These are phyloP conservation scores for Sporothrix variecibatus DNA, from an alignment of 2,329 filamentous ascomycete genomes.

Conservation along the genomic window DNA sequence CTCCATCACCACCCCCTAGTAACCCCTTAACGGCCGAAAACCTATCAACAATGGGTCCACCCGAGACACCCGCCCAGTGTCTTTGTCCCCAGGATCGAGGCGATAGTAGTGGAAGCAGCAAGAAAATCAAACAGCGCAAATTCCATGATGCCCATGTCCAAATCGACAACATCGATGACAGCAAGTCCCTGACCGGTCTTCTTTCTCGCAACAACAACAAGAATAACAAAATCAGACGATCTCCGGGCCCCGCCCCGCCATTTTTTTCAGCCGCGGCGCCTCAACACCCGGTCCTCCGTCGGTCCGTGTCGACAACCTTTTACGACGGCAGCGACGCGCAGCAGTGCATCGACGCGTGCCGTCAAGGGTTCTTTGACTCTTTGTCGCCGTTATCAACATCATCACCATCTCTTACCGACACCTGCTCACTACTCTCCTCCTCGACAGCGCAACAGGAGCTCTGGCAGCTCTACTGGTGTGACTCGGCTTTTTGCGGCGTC, in stretches of 20 bases:
- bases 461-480: slow-evolving; percentile 55
- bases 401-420: neutral
- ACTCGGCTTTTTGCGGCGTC: slow-evolving; percentile 53
- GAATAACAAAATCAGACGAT: neutral
- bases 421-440: slow-evolving; percentile 24
- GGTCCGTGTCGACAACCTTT: slow-evolving; percentile 2
- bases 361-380: slow-evolving; percentile 25
- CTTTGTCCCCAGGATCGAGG: slow-evolving; percentile 25
- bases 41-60: slow-evolving; percentile 22
- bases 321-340: slow-evolving; percentile 27
- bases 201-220: neutral
- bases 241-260: neutral
- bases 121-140: slow-evolving; percentile 5
- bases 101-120: neutral
- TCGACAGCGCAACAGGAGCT: slow-evolving; percentile 38
- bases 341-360: slow-evolving; percentile 27
- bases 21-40: slow-evolving; percentile 4
- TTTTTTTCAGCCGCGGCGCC: neutral
- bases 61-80: slow-evolving; percentile 29
- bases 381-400: neutral
- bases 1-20: neutral
- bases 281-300: neutral
- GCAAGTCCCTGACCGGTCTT: neutral
- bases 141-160: neutral
- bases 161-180: neutral